Evolutionary conservation across 768 basidiomycete species (phyloP).

Genomic region (Tylopilus rubrobrunneus): DNA sequence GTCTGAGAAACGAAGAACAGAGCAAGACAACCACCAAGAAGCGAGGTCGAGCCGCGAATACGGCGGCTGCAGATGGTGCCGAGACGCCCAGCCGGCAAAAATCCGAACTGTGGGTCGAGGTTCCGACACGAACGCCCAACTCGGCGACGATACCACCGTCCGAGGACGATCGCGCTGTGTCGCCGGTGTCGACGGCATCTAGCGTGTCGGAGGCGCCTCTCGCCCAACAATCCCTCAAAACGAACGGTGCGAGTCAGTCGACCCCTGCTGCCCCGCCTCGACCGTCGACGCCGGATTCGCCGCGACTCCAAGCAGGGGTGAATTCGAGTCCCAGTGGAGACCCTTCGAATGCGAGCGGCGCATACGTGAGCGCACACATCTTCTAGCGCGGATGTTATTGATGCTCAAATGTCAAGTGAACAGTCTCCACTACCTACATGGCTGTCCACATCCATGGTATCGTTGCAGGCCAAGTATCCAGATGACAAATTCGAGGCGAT

Average conservation of each 20-base stretch:
- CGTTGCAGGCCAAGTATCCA: slow-evolving; percentile 68
- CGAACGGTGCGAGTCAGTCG: slow-evolving; percentile 44
- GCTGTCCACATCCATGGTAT: slow-evolving; percentile 63
- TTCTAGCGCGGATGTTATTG: slow-evolving; percentile 26
- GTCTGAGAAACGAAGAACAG: slow-evolving; percentile 54
- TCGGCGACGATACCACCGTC: slow-evolving; percentile 28
- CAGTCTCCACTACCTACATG: slow-evolving; percentile 61
- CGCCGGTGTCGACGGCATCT: slow-evolving; percentile 70
- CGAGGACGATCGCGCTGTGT: slow-evolving; percentile 54
- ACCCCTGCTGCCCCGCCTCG: slow-evolving; percentile 17
- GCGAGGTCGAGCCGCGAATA: slow-evolving; percentile 34
- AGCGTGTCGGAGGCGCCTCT: slow-evolving; percentile 73
- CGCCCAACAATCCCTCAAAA: slow-evolving; percentile 56
- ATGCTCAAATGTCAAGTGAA: slow-evolving; percentile 33
- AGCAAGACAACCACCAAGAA: slow-evolving; percentile 52
- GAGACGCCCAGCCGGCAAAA: slow-evolving; percentile 50
- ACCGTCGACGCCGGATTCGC: slow-evolving; percentile 24
- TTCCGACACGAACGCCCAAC: slow-evolving; percentile 30
- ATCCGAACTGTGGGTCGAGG: slow-evolving; percentile 36
- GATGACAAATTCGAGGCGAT: slow-evolving; percentile 83
- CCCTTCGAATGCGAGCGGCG: slow-evolving; percentile 10
- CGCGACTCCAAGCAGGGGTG: slow-evolving; percentile 10
- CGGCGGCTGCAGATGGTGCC: slow-evolving; percentile 35
- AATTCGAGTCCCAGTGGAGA: slow-evolving; percentile 19
- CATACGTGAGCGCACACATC: slow-evolving; percentile 24